phyloP scores from a whole-genome alignment of 23 red algal species.

The Gracilaria gracilis region DNA sequence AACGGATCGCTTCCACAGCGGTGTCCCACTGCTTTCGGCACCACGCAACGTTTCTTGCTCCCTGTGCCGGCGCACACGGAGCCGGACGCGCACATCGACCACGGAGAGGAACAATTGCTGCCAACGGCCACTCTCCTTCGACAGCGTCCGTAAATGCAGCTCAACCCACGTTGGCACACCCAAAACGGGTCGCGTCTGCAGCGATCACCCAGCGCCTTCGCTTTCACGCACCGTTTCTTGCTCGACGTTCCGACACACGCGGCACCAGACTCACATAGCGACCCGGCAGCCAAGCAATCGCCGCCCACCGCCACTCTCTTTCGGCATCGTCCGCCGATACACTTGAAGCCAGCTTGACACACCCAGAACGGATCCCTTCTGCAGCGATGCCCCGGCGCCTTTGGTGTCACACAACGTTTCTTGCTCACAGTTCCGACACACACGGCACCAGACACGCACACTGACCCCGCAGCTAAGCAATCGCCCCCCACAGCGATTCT shows the following conservation, averaged over 20 bases:
- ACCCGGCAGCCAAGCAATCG: too few relatives aligned
- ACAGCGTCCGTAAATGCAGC: neutral
- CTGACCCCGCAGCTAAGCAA: neutral
- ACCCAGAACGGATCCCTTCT: neutral
- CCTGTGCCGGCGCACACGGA: neutral
- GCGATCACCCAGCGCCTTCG: too few relatives aligned
- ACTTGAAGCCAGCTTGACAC: too few relatives aligned
- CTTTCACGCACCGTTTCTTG: too few relatives aligned
- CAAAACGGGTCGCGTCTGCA: too few relatives aligned
- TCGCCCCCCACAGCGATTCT: neutral
- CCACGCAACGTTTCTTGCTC: conserved; percentile 31
- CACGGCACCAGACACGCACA: neutral
- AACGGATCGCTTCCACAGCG: conserved; percentile 37
- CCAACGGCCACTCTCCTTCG: too few relatives aligned
- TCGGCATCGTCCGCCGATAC: neutral
- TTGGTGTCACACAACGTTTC: neutral
- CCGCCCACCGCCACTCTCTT: neutral
- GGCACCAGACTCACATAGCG: neutral
- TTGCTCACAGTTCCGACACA: too few relatives aligned
- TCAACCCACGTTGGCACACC: too few relatives aligned
- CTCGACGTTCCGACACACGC: too few relatives aligned
- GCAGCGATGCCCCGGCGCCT: neutral
- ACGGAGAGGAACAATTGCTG: neutral
- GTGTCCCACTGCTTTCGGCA: neutral
- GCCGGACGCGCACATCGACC: neutral